Base-by-base conservation (phyloP, 768 basidiomycete genomes). In the Russula sp. region DNA sequence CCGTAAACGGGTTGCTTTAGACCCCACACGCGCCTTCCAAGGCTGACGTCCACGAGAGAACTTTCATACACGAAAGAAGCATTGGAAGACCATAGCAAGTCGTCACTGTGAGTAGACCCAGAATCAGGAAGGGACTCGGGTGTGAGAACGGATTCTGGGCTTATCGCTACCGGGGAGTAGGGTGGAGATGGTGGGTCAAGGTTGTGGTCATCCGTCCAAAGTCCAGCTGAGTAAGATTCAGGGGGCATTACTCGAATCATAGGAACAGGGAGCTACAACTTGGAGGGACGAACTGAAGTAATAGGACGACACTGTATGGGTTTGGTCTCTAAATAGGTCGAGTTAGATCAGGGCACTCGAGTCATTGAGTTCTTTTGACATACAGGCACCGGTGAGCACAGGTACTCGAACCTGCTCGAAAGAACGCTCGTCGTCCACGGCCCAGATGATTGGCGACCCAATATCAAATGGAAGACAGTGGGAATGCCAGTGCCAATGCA, bases 1-100 rank as follows among this genome's bases (percentile, higher is more conserved):
- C 80, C 80, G 66, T 79, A 81, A 18, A 73, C 72, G 10, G 80
- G 78, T 25, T 72, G 67, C 48, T 68, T 65, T 4, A 76, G 68
- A 16, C 73, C 73, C 74, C 75, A 77, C 18, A 72, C 69, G 46
- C 75, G 74, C 34, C 71, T 70, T 13, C 78, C 77, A 29, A 81
- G 68, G 66, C 76, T 76, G 34, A 79, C 67, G 34, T 70, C 70
- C 63, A 79, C 71, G 60, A 74, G 71, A 49, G 78, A 73, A 11
- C 75, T 76, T 56, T 72, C 70, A 65, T 75, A 77, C 16, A 75
- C 14, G 53, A 64, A 59, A 34, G 50, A 59, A 9, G 41, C 10
- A 22, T 56, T 9, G 1, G 56, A 16, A 13, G 61, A 63, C 57
- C 51, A 50, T 9, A 34, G 13, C 14, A 20, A 35, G 42, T 65